Conservation (phyloP, 1,284 basidiomycete genomes). For the Ustilago hordei region DNA sequence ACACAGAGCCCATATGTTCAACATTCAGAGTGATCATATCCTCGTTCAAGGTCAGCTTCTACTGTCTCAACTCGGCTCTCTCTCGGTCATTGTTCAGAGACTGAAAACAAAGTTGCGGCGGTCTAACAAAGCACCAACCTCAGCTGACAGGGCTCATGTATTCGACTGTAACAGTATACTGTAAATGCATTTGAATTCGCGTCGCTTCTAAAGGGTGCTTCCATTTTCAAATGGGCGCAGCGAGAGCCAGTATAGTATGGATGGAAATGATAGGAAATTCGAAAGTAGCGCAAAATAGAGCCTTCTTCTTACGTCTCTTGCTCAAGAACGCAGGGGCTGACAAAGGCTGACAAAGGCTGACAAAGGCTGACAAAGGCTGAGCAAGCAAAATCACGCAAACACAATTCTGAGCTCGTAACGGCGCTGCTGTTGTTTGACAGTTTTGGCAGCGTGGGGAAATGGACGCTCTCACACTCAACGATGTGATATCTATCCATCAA, state of each 20-base stretch:
- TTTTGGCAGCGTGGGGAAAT: background rate
- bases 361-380: background rate
- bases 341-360: background rate
- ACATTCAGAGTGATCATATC: too few relatives aligned
- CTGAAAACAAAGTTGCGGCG: too few relatives aligned
- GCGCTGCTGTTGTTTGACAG: background rate
- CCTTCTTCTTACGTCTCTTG: background rate
- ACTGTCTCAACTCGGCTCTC: too few relatives aligned
- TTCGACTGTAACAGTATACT: too few relatives aligned
- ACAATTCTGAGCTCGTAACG: slow-evolving; percentile 4
- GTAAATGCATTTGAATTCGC: background rate
- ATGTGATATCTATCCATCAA: too few relatives aligned
- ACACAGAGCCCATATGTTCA: background rate
- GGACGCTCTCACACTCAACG: background rate
- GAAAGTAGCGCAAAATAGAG: background rate
- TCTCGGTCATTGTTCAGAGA: too few relatives aligned
- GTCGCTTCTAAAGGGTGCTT: background rate
- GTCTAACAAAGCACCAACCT: too few relatives aligned
- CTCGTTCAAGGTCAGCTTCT: too few relatives aligned
- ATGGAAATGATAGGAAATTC: background rate
- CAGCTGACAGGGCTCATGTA: too few relatives aligned
- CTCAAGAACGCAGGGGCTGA: background rate
- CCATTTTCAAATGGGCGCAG: background rate
- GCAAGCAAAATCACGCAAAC: background rate
- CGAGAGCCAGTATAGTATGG: background rate